A percentile compares a stretch with the other conserved stretches of the same genome.
phyloP scores from a whole-genome alignment of 345 rosid species.

The Rhizophora mangle region DNA sequence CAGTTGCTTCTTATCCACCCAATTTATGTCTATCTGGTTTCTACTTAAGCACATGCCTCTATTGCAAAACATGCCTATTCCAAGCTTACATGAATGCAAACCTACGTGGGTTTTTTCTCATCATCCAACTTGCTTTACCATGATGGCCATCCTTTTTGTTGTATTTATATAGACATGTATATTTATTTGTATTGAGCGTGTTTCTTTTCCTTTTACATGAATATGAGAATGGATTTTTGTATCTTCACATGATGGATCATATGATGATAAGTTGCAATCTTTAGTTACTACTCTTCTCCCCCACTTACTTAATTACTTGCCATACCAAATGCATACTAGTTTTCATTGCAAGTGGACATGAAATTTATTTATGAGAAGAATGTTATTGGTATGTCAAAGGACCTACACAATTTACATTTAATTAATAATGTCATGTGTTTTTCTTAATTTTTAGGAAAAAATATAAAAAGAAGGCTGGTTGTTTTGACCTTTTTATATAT shows the following conservation, averaged over 20 bases:
- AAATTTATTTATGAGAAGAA: neutral
- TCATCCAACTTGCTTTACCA: constrained; percentile 25
- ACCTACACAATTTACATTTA: no score
- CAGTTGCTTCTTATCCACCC: constrained; percentile 37
- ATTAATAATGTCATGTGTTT: no score
- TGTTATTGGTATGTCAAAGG: neutral
- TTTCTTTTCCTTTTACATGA: no score
- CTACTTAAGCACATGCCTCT: neutral
- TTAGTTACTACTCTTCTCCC: constrained; percentile 17
- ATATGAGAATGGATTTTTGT: constrained; percentile 9
- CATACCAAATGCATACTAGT: neutral
- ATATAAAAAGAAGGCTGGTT: no score
- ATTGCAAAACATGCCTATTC: constrained; percentile 44
- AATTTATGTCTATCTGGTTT: constrained; percentile 24
- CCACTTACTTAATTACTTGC: constrained; percentile 12
- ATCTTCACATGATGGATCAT: constrained; percentile 38
- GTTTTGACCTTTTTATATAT: no score
- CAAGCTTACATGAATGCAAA: constrained; percentile 30
- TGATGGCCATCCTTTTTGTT: neutral
- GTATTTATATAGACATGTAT: neutral
- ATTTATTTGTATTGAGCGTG: no score
- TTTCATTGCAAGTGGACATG: neutral
- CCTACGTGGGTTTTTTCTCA: constrained; percentile 13
- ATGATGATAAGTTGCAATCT: constrained; percentile 34
- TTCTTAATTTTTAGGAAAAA: no score